These are phyloP conservation scores for Aureobasidium vineae DNA, from an alignment of 2,329 filamentous ascomycete species.

Conservation along the genomic window DNA sequence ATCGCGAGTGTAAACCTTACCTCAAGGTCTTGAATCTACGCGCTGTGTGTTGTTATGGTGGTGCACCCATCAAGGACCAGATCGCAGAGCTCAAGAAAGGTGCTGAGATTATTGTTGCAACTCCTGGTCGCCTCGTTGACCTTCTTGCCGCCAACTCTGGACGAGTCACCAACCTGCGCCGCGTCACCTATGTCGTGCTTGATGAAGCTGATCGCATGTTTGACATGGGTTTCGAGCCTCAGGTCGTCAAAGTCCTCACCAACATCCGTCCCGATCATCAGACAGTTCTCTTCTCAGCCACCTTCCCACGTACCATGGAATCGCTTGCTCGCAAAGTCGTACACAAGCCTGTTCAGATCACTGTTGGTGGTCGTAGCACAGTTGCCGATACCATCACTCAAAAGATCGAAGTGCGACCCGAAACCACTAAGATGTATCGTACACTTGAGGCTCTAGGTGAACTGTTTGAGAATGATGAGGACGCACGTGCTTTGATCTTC, in stretches of 20 bases:
- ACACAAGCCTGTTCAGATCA: conserved; percentile 82
- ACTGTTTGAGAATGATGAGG: conserved; percentile 81
- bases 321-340: conserved; percentile 85
- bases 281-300: conserved; percentile 93
- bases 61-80: conserved; percentile 93
- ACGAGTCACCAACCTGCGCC: conserved; percentile 84
- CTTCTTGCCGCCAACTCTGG: conserved; percentile 89
- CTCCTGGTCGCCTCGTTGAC: conserved; percentile 93
- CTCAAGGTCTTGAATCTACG: conserved; percentile 80
- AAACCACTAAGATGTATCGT: conserved; percentile 78
- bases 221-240: conserved; percentile 98
- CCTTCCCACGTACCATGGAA: conserved; percentile 92
- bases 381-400: conserved; percentile 77
- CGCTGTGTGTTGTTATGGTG: conserved; percentile 90
- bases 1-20: conserved; percentile 92
- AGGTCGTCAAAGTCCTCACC: conserved; percentile 93
- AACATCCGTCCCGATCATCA: conserved; percentile 91
- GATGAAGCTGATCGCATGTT: conserved; percentile 99
- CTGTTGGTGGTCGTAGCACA: conserved; percentile 78
- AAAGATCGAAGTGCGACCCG: conserved; percentile 81
- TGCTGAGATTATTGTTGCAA: conserved; percentile 92
- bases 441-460: conserved; percentile 84
- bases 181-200: conserved; percentile 90
- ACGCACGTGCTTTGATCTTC: conserved; percentile 76
- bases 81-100: conserved; percentile 95